Conservation (phyloP, 306 rosid genomes). For the Sicyos edulis region DNA sequence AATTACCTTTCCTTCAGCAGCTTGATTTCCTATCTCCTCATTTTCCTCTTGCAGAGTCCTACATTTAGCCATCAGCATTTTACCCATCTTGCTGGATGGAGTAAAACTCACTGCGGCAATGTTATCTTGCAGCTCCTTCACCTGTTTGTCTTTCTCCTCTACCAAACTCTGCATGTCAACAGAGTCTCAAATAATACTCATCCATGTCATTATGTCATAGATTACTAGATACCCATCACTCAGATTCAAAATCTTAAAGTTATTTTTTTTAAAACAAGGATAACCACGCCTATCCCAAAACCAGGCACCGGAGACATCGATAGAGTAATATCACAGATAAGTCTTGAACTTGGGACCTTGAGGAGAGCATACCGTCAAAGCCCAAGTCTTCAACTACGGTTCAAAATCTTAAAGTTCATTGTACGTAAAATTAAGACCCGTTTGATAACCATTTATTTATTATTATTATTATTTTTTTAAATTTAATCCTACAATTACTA, state of each 20-base stretch:
- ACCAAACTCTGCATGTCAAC: constrained; percentile 53
- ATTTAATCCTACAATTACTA: too few relatives aligned
- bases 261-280: too few relatives aligned
- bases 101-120: constrained; percentile 77
- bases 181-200: background rate
- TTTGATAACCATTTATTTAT: too few relatives aligned
- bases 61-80: constrained; percentile 90
- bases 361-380: too few relatives aligned
- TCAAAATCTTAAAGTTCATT: background rate
- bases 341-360: too few relatives aligned
- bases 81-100: constrained; percentile 95
- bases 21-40: constrained; percentile 94
- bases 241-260: too few relatives aligned
- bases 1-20: constrained; percentile 89
- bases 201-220: background rate
- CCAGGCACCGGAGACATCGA: too few relatives aligned
- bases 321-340: too few relatives aligned
- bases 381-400: too few relatives aligned
- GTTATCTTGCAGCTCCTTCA: constrained; percentile 83
- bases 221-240: too few relatives aligned
- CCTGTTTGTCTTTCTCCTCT: constrained; percentile 79
- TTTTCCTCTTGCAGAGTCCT: constrained; percentile 94
- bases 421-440: background rate
- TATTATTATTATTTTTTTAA: too few relatives aligned
- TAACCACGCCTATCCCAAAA: too few relatives aligned